phyloP scores from a whole-genome alignment of 2,329 filamentous ascomycete genomes.

The Sarocladium strictum region DNA sequence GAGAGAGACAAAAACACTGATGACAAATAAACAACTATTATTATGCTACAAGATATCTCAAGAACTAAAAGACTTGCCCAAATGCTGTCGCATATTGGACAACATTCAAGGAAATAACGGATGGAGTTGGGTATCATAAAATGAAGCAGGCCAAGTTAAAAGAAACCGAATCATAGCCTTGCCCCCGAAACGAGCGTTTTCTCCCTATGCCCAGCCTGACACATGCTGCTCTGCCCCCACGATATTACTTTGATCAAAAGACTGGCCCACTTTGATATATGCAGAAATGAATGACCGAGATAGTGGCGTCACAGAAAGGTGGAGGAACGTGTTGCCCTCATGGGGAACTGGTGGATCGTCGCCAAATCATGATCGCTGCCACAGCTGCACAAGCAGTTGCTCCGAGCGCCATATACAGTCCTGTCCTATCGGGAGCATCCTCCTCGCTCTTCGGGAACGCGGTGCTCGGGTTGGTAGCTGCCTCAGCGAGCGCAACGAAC shows the following conservation, averaged over 20 bases:
- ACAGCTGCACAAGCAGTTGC: conserved; percentile 61
- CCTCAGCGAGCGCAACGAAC: conserved; percentile 86
- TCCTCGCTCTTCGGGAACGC: conserved; percentile 89
- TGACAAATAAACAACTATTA: not conserved
- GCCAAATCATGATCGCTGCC: conserved; percentile 61
- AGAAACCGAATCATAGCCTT: not conserved
- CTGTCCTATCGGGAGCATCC: conserved; percentile 74
- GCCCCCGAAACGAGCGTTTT: not conserved
- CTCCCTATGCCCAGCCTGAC: too few species aligned
- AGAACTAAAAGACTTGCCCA: too few species aligned
- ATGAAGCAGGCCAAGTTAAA: not conserved
- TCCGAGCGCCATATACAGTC: conserved; percentile 78
- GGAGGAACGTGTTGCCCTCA: not conserved
- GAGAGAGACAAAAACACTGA: not conserved
- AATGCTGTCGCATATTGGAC: not conserved
- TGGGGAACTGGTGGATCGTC: conserved; percentile 41
- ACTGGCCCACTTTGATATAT: not conserved
- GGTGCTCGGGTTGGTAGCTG: conserved; percentile 80
- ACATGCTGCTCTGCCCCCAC: not conserved
- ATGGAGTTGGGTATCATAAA: conserved; percentile 12
- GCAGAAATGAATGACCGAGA: not conserved
- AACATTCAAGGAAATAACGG: not conserved
- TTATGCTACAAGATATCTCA: not conserved
- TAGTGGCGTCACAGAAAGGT: not conserved
- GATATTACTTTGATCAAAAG: not conserved